phyloP scores from a whole-genome alignment of 495 filamentous ascomycete genomes.

The Aspergillus incahuasiensis region DNA sequence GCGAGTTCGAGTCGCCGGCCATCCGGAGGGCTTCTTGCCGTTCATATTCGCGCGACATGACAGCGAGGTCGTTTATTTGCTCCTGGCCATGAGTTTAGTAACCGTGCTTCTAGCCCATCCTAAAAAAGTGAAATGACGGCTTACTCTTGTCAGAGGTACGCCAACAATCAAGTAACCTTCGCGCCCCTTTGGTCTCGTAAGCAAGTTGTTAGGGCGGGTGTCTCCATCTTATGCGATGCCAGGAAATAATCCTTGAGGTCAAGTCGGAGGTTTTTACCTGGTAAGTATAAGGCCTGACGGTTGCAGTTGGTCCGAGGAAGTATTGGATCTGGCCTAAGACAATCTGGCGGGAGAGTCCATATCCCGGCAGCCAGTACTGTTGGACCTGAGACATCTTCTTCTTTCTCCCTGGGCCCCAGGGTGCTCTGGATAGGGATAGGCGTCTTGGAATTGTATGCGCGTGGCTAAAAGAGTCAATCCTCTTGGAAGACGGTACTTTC shows the following conservation, averaged over 20 bases:
- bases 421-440: neutral
- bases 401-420: neutral
- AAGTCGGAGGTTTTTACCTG: constrained; percentile 34
- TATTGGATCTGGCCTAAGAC: constrained; percentile 51
- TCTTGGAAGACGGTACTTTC: neutral
- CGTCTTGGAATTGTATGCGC: neutral
- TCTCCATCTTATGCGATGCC: neutral
- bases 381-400: constrained; percentile 35
- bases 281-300: constrained; percentile 48
- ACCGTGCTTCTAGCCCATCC: neutral
- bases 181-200: constrained; percentile 33
- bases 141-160: constrained; percentile 48
- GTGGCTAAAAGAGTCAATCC: neutral
- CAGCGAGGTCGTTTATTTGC: constrained; percentile 51
- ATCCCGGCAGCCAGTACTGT: constrained; percentile 53
- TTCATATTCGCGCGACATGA: constrained; percentile 50
- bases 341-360: constrained; percentile 48
- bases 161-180: constrained; percentile 52
- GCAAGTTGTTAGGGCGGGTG: constrained; percentile 18
- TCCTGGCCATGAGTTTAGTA: constrained; percentile 25
- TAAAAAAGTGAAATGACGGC: constrained; percentile 11
- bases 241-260: neutral
- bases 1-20: constrained; percentile 27
- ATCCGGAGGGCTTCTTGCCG: constrained; percentile 48
- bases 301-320: constrained; percentile 47